A percentile compares a stretch with the other conserved stretches of the same genome.
phyloP scores from a whole-genome alignment of 2,329 filamentous ascomycete species.

The Calonectria multiphialidica region DNA sequence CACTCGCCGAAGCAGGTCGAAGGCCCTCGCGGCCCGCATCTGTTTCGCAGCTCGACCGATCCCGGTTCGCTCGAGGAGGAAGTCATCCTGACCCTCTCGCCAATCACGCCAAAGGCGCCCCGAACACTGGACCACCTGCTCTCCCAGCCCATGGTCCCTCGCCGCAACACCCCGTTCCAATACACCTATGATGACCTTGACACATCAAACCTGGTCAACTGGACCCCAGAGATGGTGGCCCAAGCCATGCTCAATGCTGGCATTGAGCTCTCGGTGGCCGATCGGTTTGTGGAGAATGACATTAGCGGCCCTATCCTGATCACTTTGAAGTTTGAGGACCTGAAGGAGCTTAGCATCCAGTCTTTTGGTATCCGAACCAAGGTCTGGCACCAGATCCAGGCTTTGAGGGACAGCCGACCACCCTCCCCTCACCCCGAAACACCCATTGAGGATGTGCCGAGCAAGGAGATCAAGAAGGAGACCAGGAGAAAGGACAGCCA shows the following conservation, averaged over 20 bases:
- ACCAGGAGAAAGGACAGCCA: slow-evolving; percentile 52
- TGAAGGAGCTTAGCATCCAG: slow-evolving; percentile 83
- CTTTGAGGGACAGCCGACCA: slow-evolving; percentile 69
- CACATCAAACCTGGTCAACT: slow-evolving; percentile 69
- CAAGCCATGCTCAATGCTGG: slow-evolving; percentile 89
- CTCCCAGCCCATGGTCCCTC: slow-evolving; percentile 37
- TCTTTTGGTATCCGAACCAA: slow-evolving; percentile 86
- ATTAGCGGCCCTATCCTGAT: slow-evolving; percentile 90
- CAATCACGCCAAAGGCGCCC: slow-evolving; percentile 75
- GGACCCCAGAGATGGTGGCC: slow-evolving; percentile 82
- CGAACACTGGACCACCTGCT: slow-evolving; percentile 48
- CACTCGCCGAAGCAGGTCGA: slow-evolving; percentile 76
- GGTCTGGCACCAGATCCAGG: slow-evolving; percentile 84
- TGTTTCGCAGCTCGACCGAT: slow-evolving; percentile 81
- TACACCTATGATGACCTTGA: slow-evolving; percentile 71
- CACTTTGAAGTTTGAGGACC: slow-evolving; percentile 90
- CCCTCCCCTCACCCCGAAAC: slow-evolving; percentile 67
- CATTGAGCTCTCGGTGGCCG: slow-evolving; percentile 80
- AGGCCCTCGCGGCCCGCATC: slow-evolving; percentile 86
- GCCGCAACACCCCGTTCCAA: slow-evolving; percentile 65
- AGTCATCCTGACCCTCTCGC: slow-evolving; percentile 76
- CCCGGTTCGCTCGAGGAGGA: slow-evolving; percentile 56
- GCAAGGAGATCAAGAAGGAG: slow-evolving; percentile 62
- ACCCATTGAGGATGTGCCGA: slow-evolving; percentile 71
- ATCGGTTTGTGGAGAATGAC: slow-evolving; percentile 91